A percentile compares a stretch with the other conserved stretches of the same genome.
phyloP scores from a whole-genome alignment of 2,329 filamentous ascomycete genomes.

The Arthroderma sp. region DNA sequence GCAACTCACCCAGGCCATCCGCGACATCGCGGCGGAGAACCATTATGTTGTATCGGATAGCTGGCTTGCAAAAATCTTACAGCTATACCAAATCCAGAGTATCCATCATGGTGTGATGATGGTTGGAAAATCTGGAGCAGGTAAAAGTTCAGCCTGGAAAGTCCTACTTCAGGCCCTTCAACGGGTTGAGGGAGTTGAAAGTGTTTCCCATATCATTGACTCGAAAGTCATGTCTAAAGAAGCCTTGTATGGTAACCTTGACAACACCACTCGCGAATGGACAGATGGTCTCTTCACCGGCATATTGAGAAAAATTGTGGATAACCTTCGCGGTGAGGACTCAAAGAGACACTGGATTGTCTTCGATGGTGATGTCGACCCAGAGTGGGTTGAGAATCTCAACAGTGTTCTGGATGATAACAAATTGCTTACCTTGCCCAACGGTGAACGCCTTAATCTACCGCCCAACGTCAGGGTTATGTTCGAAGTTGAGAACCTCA shows the following conservation, averaged over 20 bases:
- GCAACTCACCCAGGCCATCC: constrained; percentile 67
- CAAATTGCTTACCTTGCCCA: constrained; percentile 90
- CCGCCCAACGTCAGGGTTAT: constrained; percentile 95
- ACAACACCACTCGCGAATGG: constrained; percentile 96
- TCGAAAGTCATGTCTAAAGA: constrained; percentile 99
- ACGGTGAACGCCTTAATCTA: constrained; percentile 91
- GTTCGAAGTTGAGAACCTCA: constrained; percentile 97
- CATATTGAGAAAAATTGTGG: constrained; percentile 94
- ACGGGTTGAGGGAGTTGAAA: constrained; percentile 79
- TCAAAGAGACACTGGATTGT: constrained; percentile 98
- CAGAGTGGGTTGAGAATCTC: constrained; percentile 98
- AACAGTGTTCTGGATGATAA: constrained; percentile 99
- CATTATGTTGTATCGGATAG: constrained; percentile 81
- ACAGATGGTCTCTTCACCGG: constrained; percentile 97
- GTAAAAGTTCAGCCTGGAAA: constrained; percentile 93
- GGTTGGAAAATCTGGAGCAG: constrained; percentile 94
- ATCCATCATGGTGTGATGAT: constrained; percentile 99
- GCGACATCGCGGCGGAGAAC: constrained; percentile 66
- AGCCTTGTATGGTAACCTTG: constrained; percentile 84
- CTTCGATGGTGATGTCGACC: constrained; percentile 97
- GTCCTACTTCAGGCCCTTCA: constrained; percentile 83
- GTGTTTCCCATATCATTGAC: constrained; percentile 93
- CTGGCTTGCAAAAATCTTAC: constrained; percentile 95
- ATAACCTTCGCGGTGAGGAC: constrained; percentile 95
- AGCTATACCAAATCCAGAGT: constrained; percentile 94